Base-by-base conservation (phyloP, 257 asterid species). In the Catharanthus roseus region DNA sequence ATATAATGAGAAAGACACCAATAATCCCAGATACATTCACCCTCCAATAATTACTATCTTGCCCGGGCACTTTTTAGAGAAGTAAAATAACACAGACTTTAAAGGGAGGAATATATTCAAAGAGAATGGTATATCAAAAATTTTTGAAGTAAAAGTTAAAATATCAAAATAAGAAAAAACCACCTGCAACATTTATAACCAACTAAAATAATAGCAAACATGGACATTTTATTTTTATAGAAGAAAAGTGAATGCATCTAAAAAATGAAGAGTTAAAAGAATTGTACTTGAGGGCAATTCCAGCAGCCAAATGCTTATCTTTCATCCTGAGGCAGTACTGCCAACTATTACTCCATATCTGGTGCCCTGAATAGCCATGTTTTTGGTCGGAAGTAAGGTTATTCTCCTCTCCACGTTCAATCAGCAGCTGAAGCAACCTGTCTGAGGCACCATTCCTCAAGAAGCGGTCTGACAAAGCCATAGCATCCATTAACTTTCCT, bases 391-490 rank as follows among this genome's bases (percentile, higher is more conserved):
- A 55, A 55, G 54, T 21, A 10, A 67, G 70, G 58, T 67, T 64
- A 51, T 84, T 87, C 67, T 89, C 95, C 81, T 91, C 97, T 26
- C 77, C 92, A 67, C 75, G 81, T 74, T 77, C 82, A 76, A 91
- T 80, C 76, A 93, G 89, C 82, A 90, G 82, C 82, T 88, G 87
- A 81, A 93, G 99, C 83, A 93, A 79, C 77, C 81, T 80, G 70
- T 93, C 99, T 64, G 99, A 88, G 76, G 97, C 96, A 72, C 99
- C 99, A 78, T 77, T 85, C 42, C 86, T 87, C 85, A 91, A 80
- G 90, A 89, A 91, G 77, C 99, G 99, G 75, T 93, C 99, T 6
- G 99, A 91, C 42, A 93, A 85, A 74, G 95, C 97, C 66, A 90
- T 93, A 77, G 99, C 99, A 87, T 93, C 99, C 86, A 83, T 76